Evolutionary conservation across 1,284 basidiomycete species (phyloP), one percentile per base, ranked within the genome.

Genomic region (Leccinum subspadiceum): DNA sequence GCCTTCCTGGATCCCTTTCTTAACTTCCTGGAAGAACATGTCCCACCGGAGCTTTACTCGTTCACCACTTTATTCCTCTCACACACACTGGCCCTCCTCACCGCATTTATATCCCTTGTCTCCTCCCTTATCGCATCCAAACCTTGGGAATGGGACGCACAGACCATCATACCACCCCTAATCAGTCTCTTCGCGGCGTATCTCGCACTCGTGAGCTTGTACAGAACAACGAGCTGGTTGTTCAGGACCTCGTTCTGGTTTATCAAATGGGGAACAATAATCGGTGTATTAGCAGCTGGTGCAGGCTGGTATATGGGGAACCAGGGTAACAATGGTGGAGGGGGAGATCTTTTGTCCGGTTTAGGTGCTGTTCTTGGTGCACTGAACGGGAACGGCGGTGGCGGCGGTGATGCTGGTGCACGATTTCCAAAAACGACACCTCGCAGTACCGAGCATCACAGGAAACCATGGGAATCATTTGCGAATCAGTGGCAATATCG

Each of bases 201-300:
- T 73, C 78, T 91, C 64, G 88, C 88, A 2, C 78, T 92, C 20
- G 63, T 85, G 59, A 90, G 84, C 68, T 73, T 90, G 59, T 90
- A 91, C 74, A 84, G 88, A 58, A 90, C 91, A 4, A 85, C 89
- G 13, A 81, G 79, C 20, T 92, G 87, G 85, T 80, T 89, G 67
- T 73, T 92, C 64, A 81, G 87, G 60, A 84, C 83, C 35, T 76
- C 74, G 13, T 71, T 91, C 65, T 89, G 83, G 77, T 80, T 90
- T 68, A 69, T 87, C 65, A 93, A 93, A 73, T 92, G 90, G 89
- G 87, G 86, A 22, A 74, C 78, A 3, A 75, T 93, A 57, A 64
- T 89, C 10, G 81, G 77, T 10, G 73, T 77, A 2, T 64, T 88
- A 6, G 77, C 81, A 15, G 83, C 79, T 7, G 78, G 77, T 26